A percentile compares a stretch with the other conserved stretches of the same genome.
Evolutionary conservation across 2,329 filamentous ascomycete species (phyloP).

Genomic region (Drechslerella coelobrocha): DNA sequence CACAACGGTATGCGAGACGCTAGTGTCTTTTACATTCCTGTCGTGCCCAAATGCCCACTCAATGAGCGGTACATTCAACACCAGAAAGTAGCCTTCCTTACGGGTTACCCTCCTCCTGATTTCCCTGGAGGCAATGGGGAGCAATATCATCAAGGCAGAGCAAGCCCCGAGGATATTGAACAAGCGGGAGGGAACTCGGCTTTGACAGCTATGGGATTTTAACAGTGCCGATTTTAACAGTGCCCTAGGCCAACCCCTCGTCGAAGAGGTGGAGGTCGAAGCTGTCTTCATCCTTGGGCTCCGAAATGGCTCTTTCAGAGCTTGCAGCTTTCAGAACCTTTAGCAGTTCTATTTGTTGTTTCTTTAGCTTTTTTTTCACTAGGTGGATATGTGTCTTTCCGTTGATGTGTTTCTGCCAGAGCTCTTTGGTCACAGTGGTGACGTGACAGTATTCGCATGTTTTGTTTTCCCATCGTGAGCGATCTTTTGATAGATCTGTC

Average conservation of each 20-base stretch:
- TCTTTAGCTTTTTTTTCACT: slow-evolving; percentile 36
- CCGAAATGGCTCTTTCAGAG: neutral
- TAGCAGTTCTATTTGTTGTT: slow-evolving; percentile 26
- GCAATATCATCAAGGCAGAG: slow-evolving; percentile 60
- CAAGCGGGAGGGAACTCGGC: slow-evolving; percentile 27
- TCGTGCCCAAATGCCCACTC: slow-evolving; percentile 76
- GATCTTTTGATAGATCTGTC: slow-evolving; percentile 36
- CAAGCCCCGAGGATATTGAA: slow-evolving; percentile 13
- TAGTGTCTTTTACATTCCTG: slow-evolving; percentile 87
- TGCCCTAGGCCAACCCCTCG: slow-evolving; percentile 5
- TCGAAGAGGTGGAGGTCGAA: slow-evolving; percentile 12
- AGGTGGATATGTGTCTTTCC: slow-evolving; percentile 26
- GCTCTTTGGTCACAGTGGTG: slow-evolving; percentile 32
- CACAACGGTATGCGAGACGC: slow-evolving; percentile 76
- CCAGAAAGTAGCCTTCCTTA: slow-evolving; percentile 74
- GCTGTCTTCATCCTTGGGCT: slow-evolving; percentile 1
- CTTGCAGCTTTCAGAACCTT: slow-evolving; percentile 30
- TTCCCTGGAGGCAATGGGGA: slow-evolving; percentile 77
- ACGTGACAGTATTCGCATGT: slow-evolving; percentile 44
- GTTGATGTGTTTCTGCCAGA: slow-evolving; percentile 42
- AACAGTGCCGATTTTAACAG: neutral
- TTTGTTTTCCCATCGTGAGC: slow-evolving; percentile 38
- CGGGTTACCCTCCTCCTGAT: slow-evolving; percentile 72
- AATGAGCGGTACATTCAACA: slow-evolving; percentile 75
- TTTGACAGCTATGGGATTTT: slow-evolving; percentile 44